These are phyloP conservation scores for Dendrobium chrysotoxum DNA, from an alignment of 106 monocot species.

Conservation along the genomic window DNA sequence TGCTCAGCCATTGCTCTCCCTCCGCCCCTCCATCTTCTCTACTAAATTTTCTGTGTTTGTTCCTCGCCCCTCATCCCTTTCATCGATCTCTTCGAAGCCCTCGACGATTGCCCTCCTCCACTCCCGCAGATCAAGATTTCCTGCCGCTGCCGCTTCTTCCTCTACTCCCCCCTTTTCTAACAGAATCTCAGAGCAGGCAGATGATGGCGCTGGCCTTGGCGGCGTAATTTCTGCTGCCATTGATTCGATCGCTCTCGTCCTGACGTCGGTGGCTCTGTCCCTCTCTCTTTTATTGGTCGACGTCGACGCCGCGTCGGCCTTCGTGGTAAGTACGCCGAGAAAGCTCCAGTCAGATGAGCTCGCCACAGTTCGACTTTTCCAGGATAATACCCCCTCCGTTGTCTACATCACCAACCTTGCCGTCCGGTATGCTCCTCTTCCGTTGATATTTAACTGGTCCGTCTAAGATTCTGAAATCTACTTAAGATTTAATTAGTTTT, in stretches of 20 bases:
- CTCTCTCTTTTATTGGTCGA: constrained; percentile 36
- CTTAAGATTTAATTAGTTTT: neutral
- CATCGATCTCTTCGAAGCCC: neutral
- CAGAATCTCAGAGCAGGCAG: neutral
- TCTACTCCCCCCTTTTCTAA: neutral
- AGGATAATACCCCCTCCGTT: constrained; percentile 93
- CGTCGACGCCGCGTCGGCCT: constrained; percentile 55
- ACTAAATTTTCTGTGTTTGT: neutral
- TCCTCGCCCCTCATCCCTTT: neutral
- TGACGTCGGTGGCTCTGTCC: constrained; percentile 68
- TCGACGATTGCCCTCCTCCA: neutral
- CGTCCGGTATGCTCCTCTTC: constrained; percentile 31
- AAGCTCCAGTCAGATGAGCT: constrained; percentile 94
- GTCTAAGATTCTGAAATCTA: neutral
- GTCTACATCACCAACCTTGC: constrained; percentile 98
- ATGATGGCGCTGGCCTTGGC: neutral
- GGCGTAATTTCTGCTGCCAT: neutral
- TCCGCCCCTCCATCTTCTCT: constrained; percentile 2
- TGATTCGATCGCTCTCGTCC: constrained; percentile 27
- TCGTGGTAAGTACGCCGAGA: constrained; percentile 48
- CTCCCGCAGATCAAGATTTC: neutral
- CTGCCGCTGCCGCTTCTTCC: neutral
- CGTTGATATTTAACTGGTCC: neutral
- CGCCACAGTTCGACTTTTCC: constrained; percentile 84
- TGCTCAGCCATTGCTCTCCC: neutral